Evolutionary conservation across 1,284 basidiomycete genomes (phyloP), one percentile per base, ranked within the genome.

Genomic region (Pseudomicrostroma phylloplanum): DNA sequence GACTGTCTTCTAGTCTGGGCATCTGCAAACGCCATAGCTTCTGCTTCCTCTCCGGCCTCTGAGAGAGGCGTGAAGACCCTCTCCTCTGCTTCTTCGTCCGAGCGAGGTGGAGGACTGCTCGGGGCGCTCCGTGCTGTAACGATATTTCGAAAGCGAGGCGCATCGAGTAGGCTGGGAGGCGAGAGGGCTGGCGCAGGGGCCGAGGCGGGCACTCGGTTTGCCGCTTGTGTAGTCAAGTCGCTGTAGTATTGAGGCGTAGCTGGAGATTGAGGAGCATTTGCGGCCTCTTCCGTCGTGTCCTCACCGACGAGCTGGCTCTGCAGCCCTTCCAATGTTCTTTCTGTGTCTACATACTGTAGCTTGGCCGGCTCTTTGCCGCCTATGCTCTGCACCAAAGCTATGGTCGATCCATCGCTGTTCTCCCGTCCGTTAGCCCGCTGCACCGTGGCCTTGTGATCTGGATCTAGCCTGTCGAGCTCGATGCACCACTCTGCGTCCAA

Each of bases 401-500:
- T 36, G 9, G 4, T 36, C 30, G 30, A 36, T 9, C 30, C 30
- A 36, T 36, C 30, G 30, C 30, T 36, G 9, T 36, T 36, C 30
- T 36, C 30, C 3, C 30, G 30, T 3, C 46, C 46, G 12, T 48
- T 48, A 48, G 46, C 3, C 6, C n/a, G n/a, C 23, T n/a, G 46
- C 12, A 23, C 23, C 6, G 6, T n/a, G 4, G 51, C 51, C 15
- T 15, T 26, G 25, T 25, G 6, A 2, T 56, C 55, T 36, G 60
- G 56, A 26, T 75, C 73, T 23, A 69, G 58, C 55, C 65, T 56
- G 36, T 75, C 71, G 12, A 69, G 58, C 59, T 72, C 67, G 12
- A 75, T 85, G 81, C 90, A 92, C 92, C 92, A 96, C 6, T 90
- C 88, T 3, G 89, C 91, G 8, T 83, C 81, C 25, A 97, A 83